phyloP scores from a whole-genome alignment of 768 basidiomycete species.

The Russula dissimulans region DNA sequence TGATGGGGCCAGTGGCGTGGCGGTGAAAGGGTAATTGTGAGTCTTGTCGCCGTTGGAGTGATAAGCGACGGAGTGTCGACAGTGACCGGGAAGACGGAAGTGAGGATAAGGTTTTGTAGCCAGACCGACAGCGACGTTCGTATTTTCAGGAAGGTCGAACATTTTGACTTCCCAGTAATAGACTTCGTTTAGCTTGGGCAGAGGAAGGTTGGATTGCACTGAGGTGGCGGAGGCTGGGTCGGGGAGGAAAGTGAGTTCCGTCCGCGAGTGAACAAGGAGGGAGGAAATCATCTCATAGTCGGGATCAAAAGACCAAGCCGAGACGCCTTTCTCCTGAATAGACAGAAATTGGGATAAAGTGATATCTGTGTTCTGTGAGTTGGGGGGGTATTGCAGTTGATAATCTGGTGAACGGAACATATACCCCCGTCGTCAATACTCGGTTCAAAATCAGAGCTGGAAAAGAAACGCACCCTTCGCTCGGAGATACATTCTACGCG shows the following conservation, averaged over 20 bases:
- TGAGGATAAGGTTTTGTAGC: conserved; percentile 96
- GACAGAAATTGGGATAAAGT: conserved; percentile 97
- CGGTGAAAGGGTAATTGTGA: conserved; percentile 92
- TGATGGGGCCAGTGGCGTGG: conserved; percentile 69
- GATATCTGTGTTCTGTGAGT: conserved; percentile 96
- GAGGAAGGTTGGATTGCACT: conserved; percentile 92
- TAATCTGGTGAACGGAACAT: conserved; percentile 43
- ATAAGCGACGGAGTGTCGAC: conserved; percentile 85
- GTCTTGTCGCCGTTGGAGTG: conserved; percentile 96
- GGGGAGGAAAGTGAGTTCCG: conserved; percentile 97
- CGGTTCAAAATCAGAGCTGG: neutral
- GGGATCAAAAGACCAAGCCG: conserved; percentile 98
- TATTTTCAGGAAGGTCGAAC: conserved; percentile 88
- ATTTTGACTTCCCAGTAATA: conserved; percentile 99
- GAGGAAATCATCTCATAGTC: conserved; percentile 94
- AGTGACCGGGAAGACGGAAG: conserved; percentile 84
- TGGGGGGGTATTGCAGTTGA: conserved; percentile 84
- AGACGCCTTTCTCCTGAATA: conserved; percentile 98
- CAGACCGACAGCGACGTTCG: conserved; percentile 84
- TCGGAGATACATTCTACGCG: conserved; percentile 62
- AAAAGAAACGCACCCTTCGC: conserved; percentile 63
- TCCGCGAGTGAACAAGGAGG: conserved; percentile 87
- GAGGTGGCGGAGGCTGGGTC: conserved; percentile 89
- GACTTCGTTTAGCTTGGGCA: conserved; percentile 96
- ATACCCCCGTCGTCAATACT: conserved; percentile 2